Evolutionary conservation across 1,284 basidiomycete species (phyloP).

Genomic region (Cryptococcus floricola): DNA sequence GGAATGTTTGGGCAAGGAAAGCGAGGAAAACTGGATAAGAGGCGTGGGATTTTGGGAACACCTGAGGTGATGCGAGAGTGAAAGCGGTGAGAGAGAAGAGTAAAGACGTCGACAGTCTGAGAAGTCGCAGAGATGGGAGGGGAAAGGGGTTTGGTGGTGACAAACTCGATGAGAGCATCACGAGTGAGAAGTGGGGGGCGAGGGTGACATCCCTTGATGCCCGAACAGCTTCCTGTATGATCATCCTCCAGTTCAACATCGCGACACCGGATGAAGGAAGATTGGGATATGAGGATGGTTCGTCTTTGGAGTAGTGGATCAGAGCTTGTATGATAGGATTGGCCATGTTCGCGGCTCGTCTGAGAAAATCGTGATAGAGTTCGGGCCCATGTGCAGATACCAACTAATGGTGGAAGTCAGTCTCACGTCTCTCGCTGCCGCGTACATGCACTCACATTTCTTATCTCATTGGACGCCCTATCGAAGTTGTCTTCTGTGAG

Average conservation of each 20-base stretch:
- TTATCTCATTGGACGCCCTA: conserved; percentile 83
- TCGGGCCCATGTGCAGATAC: conserved; percentile 91
- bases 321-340: conserved; percentile 45
- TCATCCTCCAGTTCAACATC: conserved; percentile 45
- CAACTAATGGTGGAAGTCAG: conserved; percentile 56
- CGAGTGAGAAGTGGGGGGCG: conserved; percentile 45
- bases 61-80: conserved; percentile 43
- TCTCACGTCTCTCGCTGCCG: neutral
- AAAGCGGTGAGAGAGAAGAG: conserved; percentile 44
- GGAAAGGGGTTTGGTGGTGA: conserved; percentile 41
- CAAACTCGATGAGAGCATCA: conserved; percentile 42
- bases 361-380: conserved; percentile 91
- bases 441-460: conserved; percentile 61
- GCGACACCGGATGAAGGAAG: conserved; percentile 35
- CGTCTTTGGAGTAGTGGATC: conserved; percentile 41
- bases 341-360: conserved; percentile 76
- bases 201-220: conserved; percentile 46
- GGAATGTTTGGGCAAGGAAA: conserved; percentile 39
- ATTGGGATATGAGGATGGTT: conserved; percentile 39
- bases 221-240: conserved; percentile 43
- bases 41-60: conserved; percentile 36
- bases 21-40: conserved; percentile 34
- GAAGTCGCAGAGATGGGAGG: conserved; percentile 40
- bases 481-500: conserved; percentile 93
- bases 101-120: conserved; percentile 40